phyloP scores from a whole-genome alignment of 371 early-diverging fungal species.

The Mucor velutinosus region DNA sequence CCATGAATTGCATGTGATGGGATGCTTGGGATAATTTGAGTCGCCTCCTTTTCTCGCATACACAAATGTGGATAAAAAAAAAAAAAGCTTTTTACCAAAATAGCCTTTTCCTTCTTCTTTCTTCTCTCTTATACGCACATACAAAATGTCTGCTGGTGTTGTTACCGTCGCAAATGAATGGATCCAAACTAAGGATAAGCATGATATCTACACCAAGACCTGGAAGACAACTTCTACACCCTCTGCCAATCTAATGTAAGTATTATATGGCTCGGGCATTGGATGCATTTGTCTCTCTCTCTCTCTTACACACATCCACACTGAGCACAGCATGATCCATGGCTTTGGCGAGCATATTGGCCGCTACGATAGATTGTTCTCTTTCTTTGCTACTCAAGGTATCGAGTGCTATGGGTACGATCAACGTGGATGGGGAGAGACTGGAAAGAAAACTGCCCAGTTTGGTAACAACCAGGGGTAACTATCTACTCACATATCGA shows the following conservation, averaged over 20 bases:
- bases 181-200: slow-evolving; percentile 37
- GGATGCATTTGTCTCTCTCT: background rate
- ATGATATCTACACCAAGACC: slow-evolving; percentile 49
- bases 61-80: background rate
- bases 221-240: slow-evolving; percentile 42
- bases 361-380: slow-evolving; percentile 62
- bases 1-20: background rate
- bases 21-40: background rate
- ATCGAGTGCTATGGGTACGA: slow-evolving; percentile 64
- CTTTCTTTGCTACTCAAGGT: slow-evolving; percentile 52
- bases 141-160: slow-evolving; percentile 4
- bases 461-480: slow-evolving; percentile 63
- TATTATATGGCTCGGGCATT: background rate
- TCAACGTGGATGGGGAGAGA: slow-evolving; percentile 70
- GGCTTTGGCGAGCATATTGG: slow-evolving; percentile 70
- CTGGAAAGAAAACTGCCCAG: slow-evolving; percentile 51
- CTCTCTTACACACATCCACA: slow-evolving; percentile 4
- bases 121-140: slow-evolving; percentile 1
- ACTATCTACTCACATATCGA: background rate
- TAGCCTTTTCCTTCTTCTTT: slow-evolving; percentile 7
- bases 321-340: slow-evolving; percentile 57
- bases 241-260: slow-evolving; percentile 41
- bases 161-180: slow-evolving; percentile 35
- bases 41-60: background rate
- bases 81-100: background rate